Percentiles rank a stretch among this genome's conserved stretches.
Conservation (phyloP, 2,329 filamentous ascomycete species). For the Scleromitrula shiraiana region DNA sequence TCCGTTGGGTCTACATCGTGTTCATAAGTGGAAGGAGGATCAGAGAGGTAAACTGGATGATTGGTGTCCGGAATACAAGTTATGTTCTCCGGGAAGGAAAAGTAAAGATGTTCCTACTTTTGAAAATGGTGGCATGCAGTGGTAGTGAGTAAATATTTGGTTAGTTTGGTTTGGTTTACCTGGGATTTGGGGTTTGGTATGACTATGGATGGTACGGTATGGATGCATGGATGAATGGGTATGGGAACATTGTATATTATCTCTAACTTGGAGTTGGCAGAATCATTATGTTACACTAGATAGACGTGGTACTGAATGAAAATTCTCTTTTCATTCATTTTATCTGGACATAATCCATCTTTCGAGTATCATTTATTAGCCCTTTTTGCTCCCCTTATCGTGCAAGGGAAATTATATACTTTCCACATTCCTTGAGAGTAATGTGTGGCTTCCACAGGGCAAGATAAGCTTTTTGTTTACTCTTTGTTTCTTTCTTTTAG, state of each 20-base stretch:
- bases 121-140: conserved; percentile 1
- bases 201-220: neutral
- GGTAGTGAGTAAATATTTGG: neutral
- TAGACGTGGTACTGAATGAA: no score
- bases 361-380: no score
- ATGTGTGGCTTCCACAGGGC: no score
- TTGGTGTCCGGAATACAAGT: conserved; percentile 24
- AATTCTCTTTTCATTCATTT: neutral
- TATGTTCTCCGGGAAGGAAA: conserved; percentile 14
- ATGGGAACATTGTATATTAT: no score
- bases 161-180: neutral
- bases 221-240: no score
- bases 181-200: no score
- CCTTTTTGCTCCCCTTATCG: neutral
- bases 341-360: no score
- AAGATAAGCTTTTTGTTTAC: no score
- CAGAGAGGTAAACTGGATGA: conserved; percentile 18
- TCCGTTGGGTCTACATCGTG: conserved; percentile 28
- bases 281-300: no score
- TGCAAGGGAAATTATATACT: neutral
- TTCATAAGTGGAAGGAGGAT: conserved; percentile 22
- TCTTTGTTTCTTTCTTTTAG: neutral
- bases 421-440: neutral
- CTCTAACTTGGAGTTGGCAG: no score
- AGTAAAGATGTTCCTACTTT: conserved; percentile 1